Conservation (phyloP, 768 basidiomycete genomes). For the Serendipita indica region DNA sequence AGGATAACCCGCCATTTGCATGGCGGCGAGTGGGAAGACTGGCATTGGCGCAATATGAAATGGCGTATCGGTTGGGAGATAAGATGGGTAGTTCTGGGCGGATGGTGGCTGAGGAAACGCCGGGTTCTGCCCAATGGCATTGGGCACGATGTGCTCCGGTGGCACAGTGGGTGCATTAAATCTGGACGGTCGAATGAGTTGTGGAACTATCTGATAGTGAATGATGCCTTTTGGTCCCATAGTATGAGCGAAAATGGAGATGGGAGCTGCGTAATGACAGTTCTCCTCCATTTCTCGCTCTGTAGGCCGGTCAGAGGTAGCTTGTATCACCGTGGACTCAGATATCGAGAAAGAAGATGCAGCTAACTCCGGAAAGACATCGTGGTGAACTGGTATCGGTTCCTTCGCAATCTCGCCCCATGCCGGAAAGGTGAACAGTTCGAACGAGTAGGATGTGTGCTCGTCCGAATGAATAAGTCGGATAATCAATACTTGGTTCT, state of each 20-base stretch:
- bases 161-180: background rate
- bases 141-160: background rate
- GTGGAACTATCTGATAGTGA: background rate
- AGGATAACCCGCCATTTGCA: background rate
- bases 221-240: slow-evolving; percentile 5
- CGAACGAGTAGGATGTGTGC: slow-evolving; percentile 1
- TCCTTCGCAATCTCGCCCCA: background rate
- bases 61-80: background rate
- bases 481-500: slow-evolving; percentile 4
- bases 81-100: background rate
- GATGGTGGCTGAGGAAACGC: background rate
- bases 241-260: slow-evolving; percentile 7
- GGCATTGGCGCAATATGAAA: background rate
- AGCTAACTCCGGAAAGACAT: background rate
- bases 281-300: background rate
- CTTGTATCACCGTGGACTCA: background rate
- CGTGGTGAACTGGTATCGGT: background rate
- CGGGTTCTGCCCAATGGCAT: slow-evolving; percentile 5
- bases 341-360: slow-evolving; percentile 1
- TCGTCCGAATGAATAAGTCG: background rate
- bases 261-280: background rate
- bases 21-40: background rate
- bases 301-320: slow-evolving; percentile 2
- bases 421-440: background rate
- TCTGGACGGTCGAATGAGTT: background rate